A percentile compares a stretch with the other conserved stretches of the same genome.
Evolutionary conservation across 2,329 filamentous ascomycete species (phyloP).

Genomic region (Neopestalotiopsis rosae): DNA sequence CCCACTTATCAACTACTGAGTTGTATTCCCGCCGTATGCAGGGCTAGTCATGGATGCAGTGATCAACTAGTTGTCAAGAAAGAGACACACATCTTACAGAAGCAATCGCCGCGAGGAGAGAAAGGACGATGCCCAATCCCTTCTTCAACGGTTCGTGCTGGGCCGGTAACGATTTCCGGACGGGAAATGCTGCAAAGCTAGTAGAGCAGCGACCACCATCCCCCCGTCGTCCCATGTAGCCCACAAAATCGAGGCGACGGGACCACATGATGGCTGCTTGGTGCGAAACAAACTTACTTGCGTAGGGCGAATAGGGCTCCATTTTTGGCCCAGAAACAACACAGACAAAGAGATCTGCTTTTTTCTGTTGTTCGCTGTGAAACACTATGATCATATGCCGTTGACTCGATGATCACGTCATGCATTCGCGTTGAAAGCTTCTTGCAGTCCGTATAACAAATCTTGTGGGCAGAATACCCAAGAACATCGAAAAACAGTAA

Average conservation of each 20-base stretch:
- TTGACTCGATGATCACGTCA: constrained; percentile 20
- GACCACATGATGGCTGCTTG: neutral
- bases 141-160: constrained; percentile 14
- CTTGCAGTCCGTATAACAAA: neutral
- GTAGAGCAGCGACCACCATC: neutral
- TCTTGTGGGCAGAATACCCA: neutral
- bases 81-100: neutral
- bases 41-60: constrained; percentile 5
- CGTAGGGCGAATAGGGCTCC: neutral
- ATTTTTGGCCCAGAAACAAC: constrained; percentile 9
- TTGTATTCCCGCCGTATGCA: constrained; percentile 9
- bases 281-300: neutral
- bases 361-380: constrained; percentile 12
- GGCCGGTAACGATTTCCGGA: neutral
- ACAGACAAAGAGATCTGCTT: constrained; percentile 1
- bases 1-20: neutral
- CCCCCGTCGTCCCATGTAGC: neutral
- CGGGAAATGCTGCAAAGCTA: constrained; percentile 8
- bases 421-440: constrained; percentile 5
- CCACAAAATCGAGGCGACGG: neutral
- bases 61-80: neutral
- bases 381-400: constrained; percentile 16
- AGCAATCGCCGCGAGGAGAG: neutral
- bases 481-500: constrained; percentile 1
- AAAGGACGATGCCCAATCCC: no score